phyloP scores from a whole-genome alignment of 148 eudicot species.

The Persicaria maculosa region DNA sequence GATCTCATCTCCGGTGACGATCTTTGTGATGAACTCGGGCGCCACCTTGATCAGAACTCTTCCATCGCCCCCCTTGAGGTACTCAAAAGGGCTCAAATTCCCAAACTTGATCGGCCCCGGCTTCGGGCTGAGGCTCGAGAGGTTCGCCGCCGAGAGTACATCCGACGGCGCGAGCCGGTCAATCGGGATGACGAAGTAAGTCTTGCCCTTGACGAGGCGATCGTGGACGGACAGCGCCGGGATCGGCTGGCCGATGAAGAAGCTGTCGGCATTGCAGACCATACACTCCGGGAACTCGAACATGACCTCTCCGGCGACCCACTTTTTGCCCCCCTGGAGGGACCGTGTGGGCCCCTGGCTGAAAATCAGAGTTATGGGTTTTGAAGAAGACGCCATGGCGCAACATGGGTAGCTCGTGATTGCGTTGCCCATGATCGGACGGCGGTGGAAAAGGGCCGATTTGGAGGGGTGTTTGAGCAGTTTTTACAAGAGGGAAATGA shows the following conservation, averaged over 20 bases:
- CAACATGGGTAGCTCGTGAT: slow-evolving; percentile 7
- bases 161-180: slow-evolving; percentile 38
- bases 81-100: slow-evolving; percentile 44
- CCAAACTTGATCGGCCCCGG: slow-evolving; percentile 21
- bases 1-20: slow-evolving; percentile 24
- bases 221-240: slow-evolving; percentile 57
- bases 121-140: slow-evolving; percentile 27
- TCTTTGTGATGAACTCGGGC: slow-evolving; percentile 45
- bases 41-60: slow-evolving; percentile 61
- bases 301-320: slow-evolving; percentile 60
- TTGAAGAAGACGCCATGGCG: neutral
- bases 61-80: slow-evolving; percentile 57
- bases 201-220: slow-evolving; percentile 38
- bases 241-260: slow-evolving; percentile 64
- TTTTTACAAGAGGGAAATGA: neutral
- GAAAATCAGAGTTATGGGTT: slow-evolving; percentile 5
- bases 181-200: slow-evolving; percentile 72
- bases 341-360: neutral
- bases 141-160: slow-evolving; percentile 45
- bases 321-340: neutral
- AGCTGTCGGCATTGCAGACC: slow-evolving; percentile 73
- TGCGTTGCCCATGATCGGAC: neutral
- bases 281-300: slow-evolving; percentile 77
- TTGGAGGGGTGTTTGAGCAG: neutral
- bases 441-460: neutral